phyloP scores from a whole-genome alignment of 768 basidiomycete species.

The Epithele typhae region DNA sequence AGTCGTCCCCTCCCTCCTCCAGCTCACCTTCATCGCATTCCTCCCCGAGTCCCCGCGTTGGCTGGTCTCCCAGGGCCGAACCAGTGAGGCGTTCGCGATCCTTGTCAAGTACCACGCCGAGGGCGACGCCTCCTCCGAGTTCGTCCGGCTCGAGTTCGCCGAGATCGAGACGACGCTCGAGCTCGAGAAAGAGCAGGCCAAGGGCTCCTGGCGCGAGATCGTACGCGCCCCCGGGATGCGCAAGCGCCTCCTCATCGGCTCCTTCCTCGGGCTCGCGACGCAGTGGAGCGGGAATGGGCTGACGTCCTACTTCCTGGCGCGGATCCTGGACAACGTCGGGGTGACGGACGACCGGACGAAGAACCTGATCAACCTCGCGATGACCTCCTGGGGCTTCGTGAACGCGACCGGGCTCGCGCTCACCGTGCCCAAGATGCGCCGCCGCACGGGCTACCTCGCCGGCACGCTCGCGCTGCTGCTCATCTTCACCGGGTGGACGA shows the following conservation, averaged over 20 bases:
- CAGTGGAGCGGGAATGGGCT: slow-evolving; percentile 66
- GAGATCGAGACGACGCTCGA: slow-evolving; percentile 53
- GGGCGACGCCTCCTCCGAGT: slow-evolving; percentile 47
- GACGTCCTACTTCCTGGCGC: slow-evolving; percentile 54
- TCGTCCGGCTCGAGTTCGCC: slow-evolving; percentile 52
- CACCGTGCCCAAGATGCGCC: slow-evolving; percentile 41
- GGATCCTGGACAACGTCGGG: slow-evolving; percentile 49
- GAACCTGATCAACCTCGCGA: slow-evolving; percentile 53
- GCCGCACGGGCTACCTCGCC: slow-evolving; percentile 44
- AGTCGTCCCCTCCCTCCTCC: slow-evolving; percentile 46
- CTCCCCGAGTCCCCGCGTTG: slow-evolving; percentile 63
- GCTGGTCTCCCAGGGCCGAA: slow-evolving; percentile 59
- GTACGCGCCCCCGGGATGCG: slow-evolving; percentile 47
- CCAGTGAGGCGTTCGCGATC: slow-evolving; percentile 58
- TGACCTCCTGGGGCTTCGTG: slow-evolving; percentile 51
- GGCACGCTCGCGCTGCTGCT: slow-evolving; percentile 44
- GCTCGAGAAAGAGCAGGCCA: slow-evolving; percentile 43
- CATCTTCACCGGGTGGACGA: slow-evolving; percentile 51
- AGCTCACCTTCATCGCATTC: slow-evolving; percentile 51
- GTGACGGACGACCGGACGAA: slow-evolving; percentile 45
- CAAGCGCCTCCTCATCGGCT: slow-evolving; percentile 42
- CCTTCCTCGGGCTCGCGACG: slow-evolving; percentile 51
- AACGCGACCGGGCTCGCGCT: slow-evolving; percentile 50
- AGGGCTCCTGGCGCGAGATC: slow-evolving; percentile 44
- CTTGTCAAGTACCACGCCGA: slow-evolving; percentile 60